phyloP scores from a whole-genome alignment of 2,329 filamentous ascomycete species.

The Cordyceps militaris region DNA sequence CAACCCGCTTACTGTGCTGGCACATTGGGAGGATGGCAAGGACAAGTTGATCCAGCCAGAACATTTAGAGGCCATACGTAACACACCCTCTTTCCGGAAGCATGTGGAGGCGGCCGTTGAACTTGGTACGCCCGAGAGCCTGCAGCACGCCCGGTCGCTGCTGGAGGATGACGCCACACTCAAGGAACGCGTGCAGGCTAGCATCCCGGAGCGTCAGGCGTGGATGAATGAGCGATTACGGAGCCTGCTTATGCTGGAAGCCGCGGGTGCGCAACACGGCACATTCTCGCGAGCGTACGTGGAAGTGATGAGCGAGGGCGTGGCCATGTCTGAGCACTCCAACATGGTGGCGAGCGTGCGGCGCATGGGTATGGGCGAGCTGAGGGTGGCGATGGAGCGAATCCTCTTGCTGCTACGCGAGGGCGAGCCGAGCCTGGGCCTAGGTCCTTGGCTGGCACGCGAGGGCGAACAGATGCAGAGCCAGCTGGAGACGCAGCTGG shows the following conservation, averaged over 20 bases:
- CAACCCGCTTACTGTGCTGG: constrained; percentile 63
- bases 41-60: constrained; percentile 43
- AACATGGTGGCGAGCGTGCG: constrained; percentile 52
- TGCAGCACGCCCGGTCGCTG: constrained; percentile 39
- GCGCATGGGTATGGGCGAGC: constrained; percentile 39
- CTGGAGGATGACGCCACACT: constrained; percentile 56
- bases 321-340: constrained; percentile 44
- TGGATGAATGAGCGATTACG: constrained; percentile 40
- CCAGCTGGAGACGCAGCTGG: constrained; percentile 34
- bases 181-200: constrained; percentile 31
- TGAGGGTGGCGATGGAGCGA: constrained; percentile 22
- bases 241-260: constrained; percentile 39
- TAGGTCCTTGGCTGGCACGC: constrained; percentile 25
- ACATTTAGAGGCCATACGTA: constrained; percentile 61
- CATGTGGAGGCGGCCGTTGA: constrained; percentile 43
- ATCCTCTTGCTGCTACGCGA: constrained; percentile 24
- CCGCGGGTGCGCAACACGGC: constrained; percentile 28
- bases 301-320: constrained; percentile 49
- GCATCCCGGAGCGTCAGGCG: constrained; percentile 27
- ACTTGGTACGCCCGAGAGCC: constrained; percentile 32
- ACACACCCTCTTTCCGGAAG: constrained; percentile 60
- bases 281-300: constrained; percentile 54
- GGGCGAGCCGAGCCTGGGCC: constrained; percentile 31
- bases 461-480: constrained; percentile 25
- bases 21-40: constrained; percentile 28